Evolutionary conservation across 768 basidiomycete species (phyloP).

Genomic region (Dioszegia aurantiaca): DNA sequence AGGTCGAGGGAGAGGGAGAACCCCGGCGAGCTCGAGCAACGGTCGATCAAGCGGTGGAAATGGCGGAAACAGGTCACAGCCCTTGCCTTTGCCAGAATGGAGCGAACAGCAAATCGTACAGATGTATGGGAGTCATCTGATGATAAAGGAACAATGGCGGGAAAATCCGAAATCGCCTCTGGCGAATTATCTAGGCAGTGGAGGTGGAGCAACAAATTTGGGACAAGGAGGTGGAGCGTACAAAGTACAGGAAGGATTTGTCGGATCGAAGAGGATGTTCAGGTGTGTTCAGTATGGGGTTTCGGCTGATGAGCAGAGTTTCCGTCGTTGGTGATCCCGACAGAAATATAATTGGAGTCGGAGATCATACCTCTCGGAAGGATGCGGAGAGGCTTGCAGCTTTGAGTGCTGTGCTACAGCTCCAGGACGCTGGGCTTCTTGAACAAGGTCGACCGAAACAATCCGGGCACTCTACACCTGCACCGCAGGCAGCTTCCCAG

Average conservation of each 20-base stretch:
- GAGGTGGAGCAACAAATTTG: slow-evolving; percentile 32
- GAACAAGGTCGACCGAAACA: slow-evolving; percentile 18
- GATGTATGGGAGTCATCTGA: slow-evolving; percentile 23
- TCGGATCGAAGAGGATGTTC: slow-evolving; percentile 53
- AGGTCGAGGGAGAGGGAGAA: slow-evolving; percentile 7
- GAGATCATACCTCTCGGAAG: slow-evolving; percentile 62
- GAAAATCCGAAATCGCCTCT: slow-evolving; percentile 61
- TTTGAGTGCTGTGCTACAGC: slow-evolving; percentile 68
- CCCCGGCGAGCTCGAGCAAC: slow-evolving; percentile 12
- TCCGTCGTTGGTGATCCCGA: slow-evolving; percentile 42
- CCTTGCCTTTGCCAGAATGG: neutral
- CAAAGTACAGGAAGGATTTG: slow-evolving; percentile 42
- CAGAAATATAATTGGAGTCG: slow-evolving; percentile 59
- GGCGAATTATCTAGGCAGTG: slow-evolving; percentile 54
- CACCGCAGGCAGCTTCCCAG: slow-evolving; percentile 8
- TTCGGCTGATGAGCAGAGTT: slow-evolving; percentile 30
- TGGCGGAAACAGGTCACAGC: neutral
- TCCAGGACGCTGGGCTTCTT: slow-evolving; percentile 60
- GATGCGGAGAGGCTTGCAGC: slow-evolving; percentile 74
- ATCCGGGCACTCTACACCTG: neutral
- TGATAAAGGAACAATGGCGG: slow-evolving; percentile 44
- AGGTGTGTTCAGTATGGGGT: slow-evolving; percentile 54
- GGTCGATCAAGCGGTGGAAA: too few relatives aligned
- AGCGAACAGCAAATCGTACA: slow-evolving; percentile 26
- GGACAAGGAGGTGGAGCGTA: slow-evolving; percentile 46